A percentile compares a stretch with the other conserved stretches of the same genome.
Evolutionary conservation across 2,329 filamentous ascomycete species (phyloP).

Genomic region (Podosphaera fusca): DNA sequence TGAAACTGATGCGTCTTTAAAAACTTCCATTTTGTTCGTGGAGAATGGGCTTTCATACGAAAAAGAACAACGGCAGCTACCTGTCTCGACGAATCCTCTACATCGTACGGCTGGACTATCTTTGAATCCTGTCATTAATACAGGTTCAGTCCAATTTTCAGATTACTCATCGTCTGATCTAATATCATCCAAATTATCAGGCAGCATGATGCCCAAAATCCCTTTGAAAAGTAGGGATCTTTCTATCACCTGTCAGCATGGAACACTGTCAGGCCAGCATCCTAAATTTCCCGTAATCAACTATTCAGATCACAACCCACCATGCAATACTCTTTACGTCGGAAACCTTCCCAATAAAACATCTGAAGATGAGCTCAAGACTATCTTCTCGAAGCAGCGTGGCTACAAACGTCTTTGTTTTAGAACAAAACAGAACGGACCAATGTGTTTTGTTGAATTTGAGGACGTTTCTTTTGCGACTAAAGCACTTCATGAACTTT

Average conservation of each 20-base stretch:
- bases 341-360: constrained; percentile 89
- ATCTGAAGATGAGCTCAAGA: constrained; percentile 85
- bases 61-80: constrained; percentile 36
- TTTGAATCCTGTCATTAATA: constrained; percentile 39
- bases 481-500: constrained; percentile 71
- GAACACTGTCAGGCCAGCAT: constrained; percentile 31
- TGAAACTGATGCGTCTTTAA: constrained; percentile 48
- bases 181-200: constrained; percentile 35
- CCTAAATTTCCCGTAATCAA: constrained; percentile 69
- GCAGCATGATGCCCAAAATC: constrained; percentile 14
- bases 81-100: constrained; percentile 48
- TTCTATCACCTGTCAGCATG: constrained; percentile 28
- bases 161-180: constrained; percentile 14
- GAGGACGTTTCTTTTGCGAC: constrained; percentile 84
- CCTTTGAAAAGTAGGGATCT: background rate
- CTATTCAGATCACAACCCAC: constrained; percentile 85
- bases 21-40: constrained; percentile 49
- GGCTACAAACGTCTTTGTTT: constrained; percentile 93
- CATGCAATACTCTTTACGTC: constrained; percentile 93
- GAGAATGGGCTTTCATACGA: constrained; percentile 35
- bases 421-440: constrained; percentile 80
- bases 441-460: constrained; percentile 98
- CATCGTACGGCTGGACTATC: constrained; percentile 46
- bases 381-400: constrained; percentile 75
- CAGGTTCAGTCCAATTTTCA: constrained; percentile 11